Evolutionary conservation across 2,329 filamentous ascomycete genomes (phyloP).

Genomic region (Coniella lustricola): DNA sequence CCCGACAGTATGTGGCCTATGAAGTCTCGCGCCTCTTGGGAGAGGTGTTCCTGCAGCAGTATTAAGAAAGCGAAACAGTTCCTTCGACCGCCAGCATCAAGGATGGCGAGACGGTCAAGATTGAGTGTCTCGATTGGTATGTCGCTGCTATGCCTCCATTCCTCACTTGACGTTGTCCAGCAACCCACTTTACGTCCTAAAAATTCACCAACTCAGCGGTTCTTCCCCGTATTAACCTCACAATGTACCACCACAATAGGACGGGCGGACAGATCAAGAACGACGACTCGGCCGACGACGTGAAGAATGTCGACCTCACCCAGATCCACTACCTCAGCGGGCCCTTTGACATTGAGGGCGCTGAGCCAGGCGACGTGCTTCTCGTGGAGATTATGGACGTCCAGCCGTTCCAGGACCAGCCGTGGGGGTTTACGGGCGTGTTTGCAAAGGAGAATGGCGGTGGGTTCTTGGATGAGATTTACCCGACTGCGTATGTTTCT

Average conservation of each 20-base stretch:
- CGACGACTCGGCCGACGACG: constrained; percentile 82
- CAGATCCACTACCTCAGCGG: constrained; percentile 82
- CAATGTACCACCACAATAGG: constrained; percentile 32
- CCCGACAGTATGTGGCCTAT: constrained; percentile 63
- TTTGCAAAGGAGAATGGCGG: constrained; percentile 79
- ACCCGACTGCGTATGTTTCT: constrained; percentile 64
- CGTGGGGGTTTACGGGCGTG: constrained; percentile 85
- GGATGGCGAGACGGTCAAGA: constrained; percentile 83
- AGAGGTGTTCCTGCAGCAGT: too few species aligned
- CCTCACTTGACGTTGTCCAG: neutral
- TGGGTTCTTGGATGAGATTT: constrained; percentile 81
- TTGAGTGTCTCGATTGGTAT: constrained; percentile 80
- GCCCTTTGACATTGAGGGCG: constrained; percentile 79
- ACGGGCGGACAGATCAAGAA: constrained; percentile 79
- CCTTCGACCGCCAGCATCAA: constrained; percentile 67
- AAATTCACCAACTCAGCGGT: too few species aligned
- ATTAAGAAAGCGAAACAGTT: constrained; percentile 42
- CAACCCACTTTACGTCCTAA: too few species aligned
- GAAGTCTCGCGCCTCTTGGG: too few species aligned
- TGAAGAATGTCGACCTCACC: constrained; percentile 78
- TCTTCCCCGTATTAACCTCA: too few species aligned
- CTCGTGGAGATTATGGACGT: constrained; percentile 90
- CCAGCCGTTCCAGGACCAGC: constrained; percentile 76
- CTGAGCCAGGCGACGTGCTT: constrained; percentile 77
- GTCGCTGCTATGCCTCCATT: neutral